A percentile compares a stretch with the other conserved stretches of the same genome.
Evolutionary conservation across 2,329 filamentous ascomycete genomes (phyloP).

Genomic region (Colletotrichum musicola): DNA sequence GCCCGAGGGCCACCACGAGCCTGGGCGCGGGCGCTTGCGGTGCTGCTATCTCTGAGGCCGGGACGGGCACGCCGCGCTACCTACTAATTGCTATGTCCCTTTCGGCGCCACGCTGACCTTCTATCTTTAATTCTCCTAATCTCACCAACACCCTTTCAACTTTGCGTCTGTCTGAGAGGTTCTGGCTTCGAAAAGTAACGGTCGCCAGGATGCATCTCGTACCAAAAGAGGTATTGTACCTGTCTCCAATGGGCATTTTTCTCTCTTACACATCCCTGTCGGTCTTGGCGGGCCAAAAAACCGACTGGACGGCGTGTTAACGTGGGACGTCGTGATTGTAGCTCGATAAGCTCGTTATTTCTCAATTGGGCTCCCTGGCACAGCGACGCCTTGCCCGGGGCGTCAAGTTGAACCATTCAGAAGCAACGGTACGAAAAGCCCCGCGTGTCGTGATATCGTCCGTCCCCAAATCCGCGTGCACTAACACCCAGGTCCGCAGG

Average conservation of each 20-base stretch:
- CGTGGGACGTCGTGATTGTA: conserved; percentile 52
- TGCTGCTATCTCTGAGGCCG: background rate
- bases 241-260: background rate
- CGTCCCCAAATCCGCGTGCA: background rate
- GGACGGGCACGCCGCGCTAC: background rate
- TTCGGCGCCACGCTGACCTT: background rate
- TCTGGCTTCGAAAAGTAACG: conserved; percentile 3
- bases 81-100: background rate
- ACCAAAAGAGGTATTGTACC: conserved; percentile 59
- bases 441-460: background rate
- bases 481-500: conserved; percentile 57
- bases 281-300: conserved; percentile 18
- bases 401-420: conserved; percentile 88
- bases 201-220: conserved; percentile 58
- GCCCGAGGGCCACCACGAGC: conserved; percentile 24
- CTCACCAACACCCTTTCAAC: conserved; percentile 5
- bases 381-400: conserved; percentile 90
- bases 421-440: conserved; percentile 76
- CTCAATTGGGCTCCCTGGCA: conserved; percentile 87
- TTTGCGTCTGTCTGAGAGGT: conserved; percentile 3
- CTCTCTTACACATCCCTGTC: conserved; percentile 38
- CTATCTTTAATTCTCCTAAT: conserved; percentile 1
- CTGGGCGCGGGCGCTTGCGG: conserved; percentile 7
- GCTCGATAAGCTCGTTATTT: conserved; percentile 96
- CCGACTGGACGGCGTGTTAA: conserved; percentile 36